Percentiles rank a stretch among this genome's conserved stretches.
phyloP scores from a whole-genome alignment of 768 basidiomycete species.

The Lentinula boryana region DNA sequence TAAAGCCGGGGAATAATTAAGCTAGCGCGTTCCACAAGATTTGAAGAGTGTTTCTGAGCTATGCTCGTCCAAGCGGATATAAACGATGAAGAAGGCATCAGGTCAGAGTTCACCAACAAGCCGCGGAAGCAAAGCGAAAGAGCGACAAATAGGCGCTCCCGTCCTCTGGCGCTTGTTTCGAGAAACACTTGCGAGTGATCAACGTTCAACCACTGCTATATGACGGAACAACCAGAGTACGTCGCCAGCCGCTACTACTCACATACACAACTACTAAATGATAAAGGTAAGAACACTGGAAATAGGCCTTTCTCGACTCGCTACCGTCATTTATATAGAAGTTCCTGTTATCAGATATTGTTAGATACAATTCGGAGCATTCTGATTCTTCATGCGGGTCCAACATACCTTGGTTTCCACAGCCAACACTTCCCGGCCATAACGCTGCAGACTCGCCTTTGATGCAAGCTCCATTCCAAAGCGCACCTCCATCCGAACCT shows the following conservation, averaged over 20 bases:
- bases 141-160: no score
- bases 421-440: conserved; percentile 44
- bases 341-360: not conserved
- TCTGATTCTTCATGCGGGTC: not conserved
- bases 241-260: no score
- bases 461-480: conserved; percentile 48
- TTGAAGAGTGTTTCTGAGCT: not conserved
- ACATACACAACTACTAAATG: no score
- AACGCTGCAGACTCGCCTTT: conserved; percentile 39
- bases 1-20: conserved; percentile 30
- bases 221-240: no score
- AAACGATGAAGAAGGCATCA: not conserved
- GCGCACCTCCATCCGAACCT: conserved; percentile 40
- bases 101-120: not conserved
- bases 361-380: not conserved
- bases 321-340: not conserved
- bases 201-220: no score
- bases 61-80: not conserved
- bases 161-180: no score
- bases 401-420: conserved; percentile 46
- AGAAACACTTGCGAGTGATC: no score
- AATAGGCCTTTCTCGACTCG: no score
- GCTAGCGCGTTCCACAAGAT: conserved; percentile 17
- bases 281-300: no score
- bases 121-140: no score